Evolutionary conservation across 495 filamentous ascomycete genomes (phyloP).

Genomic region (Jackrogersella multiformis): DNA sequence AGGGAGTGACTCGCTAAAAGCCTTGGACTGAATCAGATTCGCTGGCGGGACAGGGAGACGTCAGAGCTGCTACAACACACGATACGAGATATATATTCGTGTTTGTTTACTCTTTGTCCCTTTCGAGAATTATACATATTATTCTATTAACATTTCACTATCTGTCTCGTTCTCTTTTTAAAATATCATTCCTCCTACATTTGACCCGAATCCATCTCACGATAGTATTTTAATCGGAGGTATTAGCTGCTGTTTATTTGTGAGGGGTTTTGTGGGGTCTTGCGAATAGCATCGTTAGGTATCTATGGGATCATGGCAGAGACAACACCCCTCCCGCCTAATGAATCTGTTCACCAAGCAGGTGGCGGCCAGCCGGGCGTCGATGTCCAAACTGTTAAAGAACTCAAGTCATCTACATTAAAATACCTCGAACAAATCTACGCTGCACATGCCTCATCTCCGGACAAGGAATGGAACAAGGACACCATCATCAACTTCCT

Average conservation of each 20-base stretch:
- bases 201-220: neutral
- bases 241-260: neutral
- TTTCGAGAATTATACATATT: slow-evolving; percentile 18
- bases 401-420: slow-evolving; percentile 44
- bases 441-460: slow-evolving; percentile 43
- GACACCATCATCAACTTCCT: slow-evolving; percentile 52
- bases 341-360: slow-evolving; percentile 46
- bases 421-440: slow-evolving; percentile 53
- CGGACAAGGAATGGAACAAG: slow-evolving; percentile 47
- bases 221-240: neutral
- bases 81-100: neutral
- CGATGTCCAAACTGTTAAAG: slow-evolving; percentile 42
- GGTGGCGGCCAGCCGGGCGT: slow-evolving; percentile 48
- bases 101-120: slow-evolving; percentile 27
- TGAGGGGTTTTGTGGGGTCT: no score
- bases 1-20: slow-evolving; percentile 31
- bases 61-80: slow-evolving; percentile 15
- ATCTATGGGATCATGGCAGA: slow-evolving; percentile 45
- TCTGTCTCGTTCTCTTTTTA: neutral
- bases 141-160: neutral
- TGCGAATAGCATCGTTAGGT: slow-evolving; percentile 9
- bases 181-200: neutral
- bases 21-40: slow-evolving; percentile 39
- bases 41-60: slow-evolving; percentile 20
- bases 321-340: slow-evolving; percentile 32